A percentile compares a stretch with the other conserved stretches of the same genome.
These are phyloP conservation scores for Tylopilus orsonianus DNA, from an alignment of 1,284 basidiomycete genomes.

Conservation along the genomic window DNA sequence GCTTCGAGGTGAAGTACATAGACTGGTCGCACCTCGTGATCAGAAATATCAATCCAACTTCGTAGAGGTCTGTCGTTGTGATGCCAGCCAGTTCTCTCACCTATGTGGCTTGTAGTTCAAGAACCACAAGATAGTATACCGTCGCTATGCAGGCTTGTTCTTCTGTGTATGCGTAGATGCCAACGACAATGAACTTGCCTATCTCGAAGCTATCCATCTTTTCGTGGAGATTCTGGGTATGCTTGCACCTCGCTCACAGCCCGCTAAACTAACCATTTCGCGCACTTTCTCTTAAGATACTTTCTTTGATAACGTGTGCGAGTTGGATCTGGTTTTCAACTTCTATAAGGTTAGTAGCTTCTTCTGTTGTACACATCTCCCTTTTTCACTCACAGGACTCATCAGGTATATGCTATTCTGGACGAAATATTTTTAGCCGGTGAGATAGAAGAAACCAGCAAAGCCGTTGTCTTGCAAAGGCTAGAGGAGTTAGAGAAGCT, in stretches of 20 bases:
- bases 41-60: conserved; percentile 99
- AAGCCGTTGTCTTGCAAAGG: conserved; percentile 88
- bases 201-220: conserved; percentile 95
- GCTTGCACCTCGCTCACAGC: conserved; percentile 28
- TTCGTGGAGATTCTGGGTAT: conserved; percentile 97
- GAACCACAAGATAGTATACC: conserved; percentile 93
- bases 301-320: conserved; percentile 98
- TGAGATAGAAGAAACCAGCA: conserved; percentile 97
- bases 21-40: conserved; percentile 93
- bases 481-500: conserved; percentile 90
- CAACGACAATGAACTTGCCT: conserved; percentile 97
- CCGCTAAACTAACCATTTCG: background rate
- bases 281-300: conserved; percentile 59
- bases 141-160: conserved; percentile 96
- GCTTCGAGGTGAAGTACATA: conserved; percentile 92
- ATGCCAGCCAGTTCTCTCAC: background rate
- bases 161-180: conserved; percentile 98
- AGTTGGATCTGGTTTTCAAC: conserved; percentile 96
- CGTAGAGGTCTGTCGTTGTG: conserved; percentile 76
- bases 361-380: conserved; percentile 1
- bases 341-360: conserved; percentile 82
- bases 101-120: conserved; percentile 66
- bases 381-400: conserved; percentile 5
- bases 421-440: conserved; percentile 99
- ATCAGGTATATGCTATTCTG: conserved; percentile 91